Evolutionary conservation across 805 yeast genomes (phyloP).

Genomic region (Candida maris): DNA sequence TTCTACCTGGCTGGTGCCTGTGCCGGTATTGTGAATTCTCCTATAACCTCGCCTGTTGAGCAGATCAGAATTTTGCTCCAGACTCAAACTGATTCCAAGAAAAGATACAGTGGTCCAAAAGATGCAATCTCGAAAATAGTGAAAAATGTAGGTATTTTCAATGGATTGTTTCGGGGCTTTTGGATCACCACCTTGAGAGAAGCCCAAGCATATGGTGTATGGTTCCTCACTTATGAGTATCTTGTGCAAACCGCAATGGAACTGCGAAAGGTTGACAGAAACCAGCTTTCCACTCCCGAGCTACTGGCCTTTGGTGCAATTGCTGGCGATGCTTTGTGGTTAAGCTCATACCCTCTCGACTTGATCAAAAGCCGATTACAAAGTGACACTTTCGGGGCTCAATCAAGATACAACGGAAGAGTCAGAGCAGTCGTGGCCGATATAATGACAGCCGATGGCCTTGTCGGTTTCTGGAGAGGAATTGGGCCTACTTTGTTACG

Average conservation of each 20-base stretch:
- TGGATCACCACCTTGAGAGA: slow-evolving; percentile 55
- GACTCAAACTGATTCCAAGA: slow-evolving; percentile 39
- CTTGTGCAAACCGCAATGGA: slow-evolving; percentile 41
- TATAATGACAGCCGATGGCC: slow-evolving; percentile 42
- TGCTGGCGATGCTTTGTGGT: slow-evolving; percentile 69
- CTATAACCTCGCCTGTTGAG: slow-evolving; percentile 63
- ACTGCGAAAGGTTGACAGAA: slow-evolving; percentile 36
- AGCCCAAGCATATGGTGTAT: slow-evolving; percentile 70
- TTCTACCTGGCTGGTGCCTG: slow-evolving; percentile 59
- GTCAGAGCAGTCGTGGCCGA: slow-evolving; percentile 34
- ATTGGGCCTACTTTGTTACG: slow-evolving; percentile 55
- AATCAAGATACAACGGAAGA: slow-evolving; percentile 42
- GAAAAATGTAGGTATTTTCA: slow-evolving; percentile 35
- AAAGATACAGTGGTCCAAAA: slow-evolving; percentile 38
- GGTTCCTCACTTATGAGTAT: slow-evolving; percentile 65
- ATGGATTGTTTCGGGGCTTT: slow-evolving; percentile 54
- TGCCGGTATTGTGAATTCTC: slow-evolving; percentile 64
- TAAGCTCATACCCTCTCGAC: slow-evolving; percentile 50
- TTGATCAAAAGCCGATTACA: slow-evolving; percentile 50
- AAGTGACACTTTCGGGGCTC: slow-evolving; percentile 48
- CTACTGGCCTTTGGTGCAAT: slow-evolving; percentile 55
- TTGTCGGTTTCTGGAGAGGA: slow-evolving; percentile 59
- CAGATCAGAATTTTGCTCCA: slow-evolving; percentile 62
- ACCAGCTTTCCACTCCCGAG: slow-evolving; percentile 52
- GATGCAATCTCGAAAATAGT: slow-evolving; percentile 44